Conservation (phyloP, 768 basidiomycete species). For the Psilocybe cubensis region DNA sequence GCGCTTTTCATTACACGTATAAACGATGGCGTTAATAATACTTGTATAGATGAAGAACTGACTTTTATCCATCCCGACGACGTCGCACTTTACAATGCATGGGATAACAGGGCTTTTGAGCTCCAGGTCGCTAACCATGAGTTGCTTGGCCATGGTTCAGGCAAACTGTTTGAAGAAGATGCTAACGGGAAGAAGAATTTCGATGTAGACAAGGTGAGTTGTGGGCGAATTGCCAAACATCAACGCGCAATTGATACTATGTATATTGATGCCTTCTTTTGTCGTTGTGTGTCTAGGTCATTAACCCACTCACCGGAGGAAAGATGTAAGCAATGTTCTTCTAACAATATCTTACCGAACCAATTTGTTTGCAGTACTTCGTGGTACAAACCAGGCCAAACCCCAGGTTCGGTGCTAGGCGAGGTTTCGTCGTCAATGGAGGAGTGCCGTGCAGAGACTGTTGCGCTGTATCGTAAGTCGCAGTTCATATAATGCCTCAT, state of each 20-base stretch:
- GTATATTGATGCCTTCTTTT: too few species aligned
- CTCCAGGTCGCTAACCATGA: constrained; percentile 93
- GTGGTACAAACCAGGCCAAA: constrained; percentile 91
- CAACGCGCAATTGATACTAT: neutral
- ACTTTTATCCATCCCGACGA: constrained; percentile 87
- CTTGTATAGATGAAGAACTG: constrained; percentile 63
- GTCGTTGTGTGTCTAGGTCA: constrained; percentile 50
- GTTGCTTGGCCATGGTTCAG: constrained; percentile 83
- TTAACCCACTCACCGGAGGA: constrained; percentile 81
- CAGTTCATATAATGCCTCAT: neutral
- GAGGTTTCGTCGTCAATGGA: constrained; percentile 92
- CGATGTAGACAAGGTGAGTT: constrained; percentile 61
- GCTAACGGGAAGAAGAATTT: constrained; percentile 83
- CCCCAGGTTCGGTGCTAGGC: constrained; percentile 79
- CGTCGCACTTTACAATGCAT: constrained; percentile 70
- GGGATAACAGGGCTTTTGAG: constrained; percentile 82
- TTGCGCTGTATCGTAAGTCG: constrained; percentile 74
- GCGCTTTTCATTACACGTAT: neutral
- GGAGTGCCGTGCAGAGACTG: constrained; percentile 91
- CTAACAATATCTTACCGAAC: neutral
- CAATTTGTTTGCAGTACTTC: constrained; percentile 50
- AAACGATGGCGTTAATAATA: constrained; percentile 1
- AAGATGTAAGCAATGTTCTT: constrained; percentile 54
- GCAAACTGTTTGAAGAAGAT: constrained; percentile 80
- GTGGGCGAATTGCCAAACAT: neutral